Conservation (phyloP, 345 rosid genomes). For the Xanthoceras sorbifolium region DNA sequence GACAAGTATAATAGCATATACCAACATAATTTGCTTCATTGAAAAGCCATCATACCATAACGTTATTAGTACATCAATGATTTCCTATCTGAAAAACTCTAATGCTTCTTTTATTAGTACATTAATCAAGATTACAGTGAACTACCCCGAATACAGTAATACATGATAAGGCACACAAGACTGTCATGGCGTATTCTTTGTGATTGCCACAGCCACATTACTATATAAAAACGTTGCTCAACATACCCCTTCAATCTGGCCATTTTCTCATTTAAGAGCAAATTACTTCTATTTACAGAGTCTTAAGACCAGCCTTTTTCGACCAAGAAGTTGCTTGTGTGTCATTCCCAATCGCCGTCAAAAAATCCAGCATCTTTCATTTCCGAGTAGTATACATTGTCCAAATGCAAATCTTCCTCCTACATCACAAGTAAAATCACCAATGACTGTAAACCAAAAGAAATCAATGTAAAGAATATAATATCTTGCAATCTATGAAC, state of each 20-base stretch:
- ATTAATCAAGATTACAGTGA: neutral
- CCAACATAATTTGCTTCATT: too few relatives aligned
- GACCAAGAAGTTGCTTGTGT: neutral
- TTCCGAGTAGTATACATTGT: constrained; percentile 87
- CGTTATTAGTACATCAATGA: neutral
- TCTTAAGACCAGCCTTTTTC: neutral
- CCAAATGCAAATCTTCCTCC: constrained; percentile 85
- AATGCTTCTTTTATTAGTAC: neutral
- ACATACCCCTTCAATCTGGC: neutral
- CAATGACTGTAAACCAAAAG: neutral
- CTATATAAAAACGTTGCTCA: neutral
- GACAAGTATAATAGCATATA: too few relatives aligned
- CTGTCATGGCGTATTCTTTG: neutral
- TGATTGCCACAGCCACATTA: neutral
- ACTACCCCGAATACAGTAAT: too few relatives aligned
- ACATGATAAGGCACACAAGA: neutral
- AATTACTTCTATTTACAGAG: constrained; percentile 28
- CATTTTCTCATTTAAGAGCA: neutral
- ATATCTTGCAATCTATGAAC: neutral
- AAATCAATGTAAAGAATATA: neutral
- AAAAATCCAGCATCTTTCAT: constrained; percentile 97
- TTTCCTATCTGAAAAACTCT: neutral
- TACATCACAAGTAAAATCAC: constrained; percentile 25
- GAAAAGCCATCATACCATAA: too few relatives aligned
- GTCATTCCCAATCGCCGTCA: constrained; percentile 83